Conservation (phyloP, 345 rosid genomes). For the Alliaria petiolata region DNA sequence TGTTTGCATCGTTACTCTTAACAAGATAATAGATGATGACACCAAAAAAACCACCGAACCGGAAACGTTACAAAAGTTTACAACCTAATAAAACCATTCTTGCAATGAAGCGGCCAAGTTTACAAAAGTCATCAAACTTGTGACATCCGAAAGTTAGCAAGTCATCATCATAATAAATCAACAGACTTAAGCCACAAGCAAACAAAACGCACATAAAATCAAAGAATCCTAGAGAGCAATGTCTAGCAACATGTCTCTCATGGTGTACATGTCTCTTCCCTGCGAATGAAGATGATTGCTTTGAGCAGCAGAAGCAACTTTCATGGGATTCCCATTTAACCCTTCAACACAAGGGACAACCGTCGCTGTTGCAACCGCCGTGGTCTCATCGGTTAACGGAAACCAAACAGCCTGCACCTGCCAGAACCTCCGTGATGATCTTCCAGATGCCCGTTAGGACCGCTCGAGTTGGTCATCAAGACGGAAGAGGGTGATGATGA, state of each 20-base stretch:
- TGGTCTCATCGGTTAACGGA: slow-evolving; percentile 67
- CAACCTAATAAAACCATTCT: slow-evolving; percentile 8
- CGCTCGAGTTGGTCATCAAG: slow-evolving; percentile 35
- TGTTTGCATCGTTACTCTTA: no score
- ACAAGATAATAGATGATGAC: no score
- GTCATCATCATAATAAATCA: slow-evolving; percentile 18
- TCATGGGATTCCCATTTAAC: slow-evolving; percentile 38
- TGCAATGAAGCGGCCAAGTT: slow-evolving; percentile 10
- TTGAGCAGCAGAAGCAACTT: slow-evolving; percentile 39
- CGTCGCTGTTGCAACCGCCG: slow-evolving; percentile 19
- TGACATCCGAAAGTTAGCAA: slow-evolving; percentile 25
- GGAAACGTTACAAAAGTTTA: not conserved
- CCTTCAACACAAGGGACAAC: slow-evolving; percentile 50
- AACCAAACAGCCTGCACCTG: slow-evolving; percentile 94
- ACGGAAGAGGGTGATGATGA: slow-evolving; percentile 89
- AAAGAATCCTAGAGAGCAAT: slow-evolving; percentile 35
- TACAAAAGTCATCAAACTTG: slow-evolving; percentile 17
- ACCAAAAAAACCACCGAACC: not conserved
- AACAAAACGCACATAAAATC: not conserved
- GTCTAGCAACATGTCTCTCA: slow-evolving; percentile 44
- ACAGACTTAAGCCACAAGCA: slow-evolving; percentile 23
- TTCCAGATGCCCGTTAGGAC: not conserved
- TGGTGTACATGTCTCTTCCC: slow-evolving; percentile 52
- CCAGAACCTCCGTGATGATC: slow-evolving; percentile 27
- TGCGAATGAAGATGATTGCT: slow-evolving; percentile 57